Evolutionary conservation across 2,329 filamentous ascomycete genomes (phyloP), one percentile per base, ranked within the genome.

Genomic region (Penicillium capsulatum): DNA sequence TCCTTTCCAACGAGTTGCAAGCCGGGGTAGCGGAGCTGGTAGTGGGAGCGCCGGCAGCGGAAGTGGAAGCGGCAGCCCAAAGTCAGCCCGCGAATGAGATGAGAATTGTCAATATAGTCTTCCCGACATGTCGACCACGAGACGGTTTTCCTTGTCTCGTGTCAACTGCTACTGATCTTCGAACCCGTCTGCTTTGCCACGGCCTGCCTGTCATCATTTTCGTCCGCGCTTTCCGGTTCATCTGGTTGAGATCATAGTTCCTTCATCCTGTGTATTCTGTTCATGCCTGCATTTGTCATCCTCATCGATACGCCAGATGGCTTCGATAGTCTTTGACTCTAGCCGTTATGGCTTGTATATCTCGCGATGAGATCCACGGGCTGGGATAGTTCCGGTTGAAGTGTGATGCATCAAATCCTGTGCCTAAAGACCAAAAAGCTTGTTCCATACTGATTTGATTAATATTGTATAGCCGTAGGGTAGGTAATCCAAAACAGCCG

Each of bases 11-110:
- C 58, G 64, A 50, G 60, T 57, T 24, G 70, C 65, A 34, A 75
- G 72, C 55, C 69, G 71, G 44, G 70, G 67, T 34, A 75, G 73
- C 47, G 72, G 71, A 32, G 58, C 59, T 59, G 61, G 68, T 54
- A 56, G 62, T 36, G 64, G 33, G 7, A 41, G 38, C 33, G 38
- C 32, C 38, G 63, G 61, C 36, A 63, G 53, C 45, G 53, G 61
- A 28, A 68, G 66, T 50, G 64, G 64, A 34, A 65, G 57, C 42
- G 63, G 59, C 38, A 69, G 66, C 51, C 67, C 67, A 16, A 58
- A 57, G 42, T 68, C 65, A 44, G 54, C 53, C 11, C 57, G 57
- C 36, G 64, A 60, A 37, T 65, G 62, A 49, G 50, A 51, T 34
- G 3, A 10, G n/a, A n/a, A n/a, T n/a, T n/a, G n/a, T n/a, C n/a